phyloP scores from a whole-genome alignment of 306 rosid species.

The Inga leiocalycina region DNA sequence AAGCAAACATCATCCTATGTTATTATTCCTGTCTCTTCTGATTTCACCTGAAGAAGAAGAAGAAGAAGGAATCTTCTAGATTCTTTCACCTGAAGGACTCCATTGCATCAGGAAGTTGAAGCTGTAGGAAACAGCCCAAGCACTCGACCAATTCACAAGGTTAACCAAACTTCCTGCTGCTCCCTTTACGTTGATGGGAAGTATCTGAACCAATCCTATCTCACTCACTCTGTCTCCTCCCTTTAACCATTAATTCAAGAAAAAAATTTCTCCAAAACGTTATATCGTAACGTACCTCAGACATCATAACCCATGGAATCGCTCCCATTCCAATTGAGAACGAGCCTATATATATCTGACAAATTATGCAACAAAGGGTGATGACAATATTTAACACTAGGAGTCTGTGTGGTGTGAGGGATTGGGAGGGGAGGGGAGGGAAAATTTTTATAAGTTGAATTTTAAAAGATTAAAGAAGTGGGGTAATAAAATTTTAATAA shows the following conservation, averaged over 20 bases:
- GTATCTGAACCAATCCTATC: not conserved
- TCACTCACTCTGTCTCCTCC: not conserved
- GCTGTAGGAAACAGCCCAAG: conserved; percentile 10
- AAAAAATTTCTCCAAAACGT: not conserved
- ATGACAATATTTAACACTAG: not conserved
- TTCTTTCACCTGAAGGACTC: conserved; percentile 11
- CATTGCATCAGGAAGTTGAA: conserved; percentile 18
- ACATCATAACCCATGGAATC: conserved; percentile 15
- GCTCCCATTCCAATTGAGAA: conserved; percentile 22
- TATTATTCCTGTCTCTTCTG: not conserved
- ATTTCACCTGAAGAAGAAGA: too few species aligned
- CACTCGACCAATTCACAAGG: not conserved
- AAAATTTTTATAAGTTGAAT: too few species aligned
- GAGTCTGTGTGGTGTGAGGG: too few species aligned
- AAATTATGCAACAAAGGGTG: not conserved
- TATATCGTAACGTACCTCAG: not conserved
- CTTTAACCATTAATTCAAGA: not conserved
- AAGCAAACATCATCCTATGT: not conserved
- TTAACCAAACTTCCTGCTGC: conserved; percentile 12
- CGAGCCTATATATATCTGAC: not conserved
- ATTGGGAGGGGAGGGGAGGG: too few species aligned
- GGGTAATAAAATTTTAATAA: too few species aligned
- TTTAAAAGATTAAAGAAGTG: too few species aligned
- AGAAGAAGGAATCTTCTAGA: not conserved
- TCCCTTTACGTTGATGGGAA: conserved; percentile 10